Base-by-base conservation (phyloP, 2,329 filamentous ascomycete genomes). In the Fusarium torulosum region DNA sequence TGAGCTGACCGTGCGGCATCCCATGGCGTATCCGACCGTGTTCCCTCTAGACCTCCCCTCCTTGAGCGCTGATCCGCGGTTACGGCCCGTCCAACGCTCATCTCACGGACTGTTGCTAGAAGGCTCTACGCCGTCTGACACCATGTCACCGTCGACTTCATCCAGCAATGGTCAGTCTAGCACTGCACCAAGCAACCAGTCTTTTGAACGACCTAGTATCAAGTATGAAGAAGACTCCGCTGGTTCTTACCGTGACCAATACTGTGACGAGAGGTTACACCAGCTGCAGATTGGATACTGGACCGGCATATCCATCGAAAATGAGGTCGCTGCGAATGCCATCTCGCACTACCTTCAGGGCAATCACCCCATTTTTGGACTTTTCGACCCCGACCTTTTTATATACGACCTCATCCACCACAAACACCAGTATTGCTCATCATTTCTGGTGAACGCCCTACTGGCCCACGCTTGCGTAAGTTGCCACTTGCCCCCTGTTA, bases 341-440 rank as follows among this genome's bases (percentile, higher is more conserved):
- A 73, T 79, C 9, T 78, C 76, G 0, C 55, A 75, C 2, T 79
- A 79, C 37, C 66, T 79, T 1, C 58, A 66, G 44, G 75, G 75
- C 7, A 76, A 79, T 10, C 75, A 79, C 45, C 76, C 77, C 0
- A 67, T 80, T 1, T 67, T 80, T 7, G 78, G 76, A 4, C 54
- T 77, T 2, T 80, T 80, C 42, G 72, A 78, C 27, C 61, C 78
- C 0, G n/a, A 71, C 27, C 68, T 78, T 2, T 77, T 80, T 43
- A 62, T 79, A 29, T 49, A 59, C 10, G 76, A 79, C 53, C 64
- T 80, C 4, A 58, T 79, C 10, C 42, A 62, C 27, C 63, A 63
- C 7, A 52, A 44, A 25, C 53, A 63, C 7, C 59, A 63, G 1
- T 74, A 74, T 40, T 80, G 77, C 31, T 79, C 76, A 8, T 52